Evolutionary conservation across 208 protist species (phyloP).

Genomic region (Kentomonas sorsogonicus): DNA sequence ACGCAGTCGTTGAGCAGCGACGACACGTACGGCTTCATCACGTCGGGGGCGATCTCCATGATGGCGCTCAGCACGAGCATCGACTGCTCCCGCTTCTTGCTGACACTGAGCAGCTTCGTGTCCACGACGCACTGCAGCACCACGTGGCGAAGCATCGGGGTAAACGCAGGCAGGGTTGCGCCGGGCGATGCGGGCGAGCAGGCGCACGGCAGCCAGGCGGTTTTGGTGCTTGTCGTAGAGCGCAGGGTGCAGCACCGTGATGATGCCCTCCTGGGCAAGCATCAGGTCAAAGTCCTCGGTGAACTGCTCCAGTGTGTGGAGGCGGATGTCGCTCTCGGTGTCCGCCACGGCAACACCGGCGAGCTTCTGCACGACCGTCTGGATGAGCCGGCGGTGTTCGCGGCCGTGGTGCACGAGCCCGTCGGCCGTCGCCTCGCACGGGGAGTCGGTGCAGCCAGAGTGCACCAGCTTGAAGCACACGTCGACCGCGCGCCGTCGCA

Average conservation of each 20-base stretch:
- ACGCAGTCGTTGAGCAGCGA: slow-evolving; percentile 72
- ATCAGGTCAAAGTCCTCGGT: slow-evolving; percentile 67
- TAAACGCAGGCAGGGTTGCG: slow-evolving; percentile 76
- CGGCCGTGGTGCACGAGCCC: slow-evolving; percentile 77
- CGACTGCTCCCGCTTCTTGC: slow-evolving; percentile 79
- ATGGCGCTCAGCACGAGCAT: slow-evolving; percentile 69
- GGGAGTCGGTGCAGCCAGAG: slow-evolving; percentile 72
- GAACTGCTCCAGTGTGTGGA: slow-evolving; percentile 77
- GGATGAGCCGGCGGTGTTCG: slow-evolving; percentile 80
- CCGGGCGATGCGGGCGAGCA: slow-evolving; percentile 78
- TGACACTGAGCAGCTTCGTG: slow-evolving; percentile 69
- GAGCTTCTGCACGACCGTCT: slow-evolving; percentile 65
- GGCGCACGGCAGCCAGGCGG: slow-evolving; percentile 58
- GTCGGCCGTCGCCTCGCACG: slow-evolving; percentile 54
- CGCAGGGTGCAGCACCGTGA: slow-evolving; percentile 62
- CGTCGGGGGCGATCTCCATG: slow-evolving; percentile 72
- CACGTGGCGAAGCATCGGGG: slow-evolving; percentile 72
- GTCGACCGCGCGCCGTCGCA: slow-evolving; percentile 80
- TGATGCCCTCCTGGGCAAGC: slow-evolving; percentile 72
- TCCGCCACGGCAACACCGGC: slow-evolving; percentile 84
- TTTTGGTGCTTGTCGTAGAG: slow-evolving; percentile 87
- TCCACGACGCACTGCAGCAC: slow-evolving; percentile 84
- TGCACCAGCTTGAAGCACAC: slow-evolving; percentile 86
- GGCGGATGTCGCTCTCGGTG: slow-evolving; percentile 82
- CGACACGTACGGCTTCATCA: slow-evolving; percentile 77